Conservation (phyloP, 179 eudicot species). For the Beta corolliflora region DNA sequence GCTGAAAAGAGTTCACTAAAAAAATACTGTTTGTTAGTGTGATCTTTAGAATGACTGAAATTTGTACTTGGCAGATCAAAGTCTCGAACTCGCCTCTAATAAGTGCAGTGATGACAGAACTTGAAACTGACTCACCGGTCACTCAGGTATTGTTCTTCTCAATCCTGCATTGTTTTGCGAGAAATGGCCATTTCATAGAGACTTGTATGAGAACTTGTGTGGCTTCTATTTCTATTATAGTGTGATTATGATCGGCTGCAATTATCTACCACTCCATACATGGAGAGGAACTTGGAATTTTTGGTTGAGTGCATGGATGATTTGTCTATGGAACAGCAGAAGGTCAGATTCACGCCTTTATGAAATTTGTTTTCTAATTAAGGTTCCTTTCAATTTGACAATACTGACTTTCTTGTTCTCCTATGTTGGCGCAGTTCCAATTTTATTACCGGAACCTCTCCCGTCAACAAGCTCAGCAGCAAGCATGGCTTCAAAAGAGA, state of each 20-base stretch:
- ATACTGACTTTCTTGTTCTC: constrained; percentile 17
- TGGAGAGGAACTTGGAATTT: constrained; percentile 93
- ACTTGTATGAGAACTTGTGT: constrained; percentile 14
- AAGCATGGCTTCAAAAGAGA: constrained; percentile 95
- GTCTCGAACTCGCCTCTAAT: constrained; percentile 95
- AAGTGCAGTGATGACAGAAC: constrained; percentile 92
- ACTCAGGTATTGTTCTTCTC: constrained; percentile 53
- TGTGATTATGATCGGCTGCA: constrained; percentile 92
- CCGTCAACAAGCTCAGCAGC: constrained; percentile 95
- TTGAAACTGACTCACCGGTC: constrained; percentile 92
- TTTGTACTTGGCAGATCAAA: constrained; percentile 62
- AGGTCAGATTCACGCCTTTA: constrained; percentile 40
- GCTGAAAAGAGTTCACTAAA: not conserved
- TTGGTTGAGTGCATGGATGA: constrained; percentile 94
- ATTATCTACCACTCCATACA: constrained; percentile 76
- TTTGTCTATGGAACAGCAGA: constrained; percentile 84
- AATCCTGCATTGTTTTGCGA: not conserved
- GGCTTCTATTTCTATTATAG: constrained; percentile 38
- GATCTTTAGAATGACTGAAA: not conserved
- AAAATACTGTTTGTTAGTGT: not conserved
- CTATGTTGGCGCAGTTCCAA: constrained; percentile 60
- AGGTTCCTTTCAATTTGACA: constrained; percentile 6
- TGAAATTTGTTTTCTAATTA: not conserved
- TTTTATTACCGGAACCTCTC: constrained; percentile 77
- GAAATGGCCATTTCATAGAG: not conserved